Percentiles rank a stretch among this genome's conserved stretches.
Conservation (phyloP, 179 eudicot species). For the Dionaea muscipula region DNA sequence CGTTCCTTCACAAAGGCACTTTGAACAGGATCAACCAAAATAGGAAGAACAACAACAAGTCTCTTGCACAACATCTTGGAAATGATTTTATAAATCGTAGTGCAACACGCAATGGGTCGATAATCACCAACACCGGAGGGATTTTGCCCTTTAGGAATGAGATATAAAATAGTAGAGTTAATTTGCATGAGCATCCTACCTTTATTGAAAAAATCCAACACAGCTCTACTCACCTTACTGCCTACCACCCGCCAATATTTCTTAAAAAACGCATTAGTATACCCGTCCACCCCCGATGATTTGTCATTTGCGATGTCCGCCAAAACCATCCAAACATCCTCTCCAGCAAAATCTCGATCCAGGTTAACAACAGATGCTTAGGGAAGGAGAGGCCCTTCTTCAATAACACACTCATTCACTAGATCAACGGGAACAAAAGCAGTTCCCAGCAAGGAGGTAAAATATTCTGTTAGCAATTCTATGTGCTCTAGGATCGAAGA, state of each 20-base stretch:
- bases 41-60: not conserved
- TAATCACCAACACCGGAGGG: not conserved
- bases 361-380: no score
- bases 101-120: not conserved
- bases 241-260: not conserved
- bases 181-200: not conserved
- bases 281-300: not conserved
- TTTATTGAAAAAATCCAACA: not conserved
- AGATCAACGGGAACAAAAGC: no score
- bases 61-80: not conserved
- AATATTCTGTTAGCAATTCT: no score
- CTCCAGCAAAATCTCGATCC: no score
- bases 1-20: not conserved
- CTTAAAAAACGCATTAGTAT: not conserved
- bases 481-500: no score
- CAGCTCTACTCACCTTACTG: not conserved
- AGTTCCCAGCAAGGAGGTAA: no score
- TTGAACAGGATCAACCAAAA: not conserved
- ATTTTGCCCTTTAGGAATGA: not conserved
- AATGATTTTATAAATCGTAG: no score
- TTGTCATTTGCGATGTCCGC: not conserved
- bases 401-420: no score
- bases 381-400: no score
- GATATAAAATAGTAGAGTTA: not conserved
- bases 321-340: no score